Evolutionary conservation across 108 stramenopile genomes (phyloP).

Genomic region (Stephanodiscus triporus): DNA sequence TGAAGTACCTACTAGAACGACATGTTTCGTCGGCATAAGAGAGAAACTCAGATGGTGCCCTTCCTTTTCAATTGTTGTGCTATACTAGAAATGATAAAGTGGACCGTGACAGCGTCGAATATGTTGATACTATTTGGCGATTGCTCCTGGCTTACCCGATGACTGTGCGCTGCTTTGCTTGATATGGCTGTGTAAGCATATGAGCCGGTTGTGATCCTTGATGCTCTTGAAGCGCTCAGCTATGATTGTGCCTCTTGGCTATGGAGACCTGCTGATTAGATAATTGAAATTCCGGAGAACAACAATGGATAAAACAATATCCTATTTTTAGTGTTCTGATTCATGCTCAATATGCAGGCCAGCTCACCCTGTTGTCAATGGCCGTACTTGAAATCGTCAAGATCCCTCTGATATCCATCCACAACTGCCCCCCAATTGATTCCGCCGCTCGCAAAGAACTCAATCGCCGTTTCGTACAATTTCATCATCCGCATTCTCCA

Average conservation of each 20-base stretch:
- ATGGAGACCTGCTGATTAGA: too few relatives aligned
- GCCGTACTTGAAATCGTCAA: constrained; percentile 35
- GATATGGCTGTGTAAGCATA: too few relatives aligned
- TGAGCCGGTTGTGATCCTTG: too few relatives aligned
- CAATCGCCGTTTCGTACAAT: constrained; percentile 64
- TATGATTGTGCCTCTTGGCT: too few relatives aligned
- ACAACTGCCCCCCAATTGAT: constrained; percentile 19
- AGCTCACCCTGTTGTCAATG: background rate
- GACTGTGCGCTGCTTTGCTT: background rate
- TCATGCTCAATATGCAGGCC: too few relatives aligned
- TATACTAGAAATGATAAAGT: background rate
- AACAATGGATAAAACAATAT: too few relatives aligned
- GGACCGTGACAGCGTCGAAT: constrained; percentile 8
- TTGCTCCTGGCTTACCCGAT: constrained; percentile 14
- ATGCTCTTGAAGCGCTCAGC: too few relatives aligned
- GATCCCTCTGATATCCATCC: constrained; percentile 32
- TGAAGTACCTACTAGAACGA: background rate
- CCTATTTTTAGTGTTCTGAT: too few relatives aligned
- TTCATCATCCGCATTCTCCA: constrained; percentile 30
- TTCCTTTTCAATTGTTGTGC: constrained; percentile 11
- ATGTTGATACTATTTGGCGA: constrained; percentile 11
- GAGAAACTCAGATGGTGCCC: background rate
- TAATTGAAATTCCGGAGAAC: too few relatives aligned
- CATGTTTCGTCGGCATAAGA: constrained; percentile 5
- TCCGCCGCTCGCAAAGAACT: constrained; percentile 47